These are phyloP conservation scores for Guillardia theta DNA, from an alignment of 78 protist species.

Conservation along the genomic window DNA sequence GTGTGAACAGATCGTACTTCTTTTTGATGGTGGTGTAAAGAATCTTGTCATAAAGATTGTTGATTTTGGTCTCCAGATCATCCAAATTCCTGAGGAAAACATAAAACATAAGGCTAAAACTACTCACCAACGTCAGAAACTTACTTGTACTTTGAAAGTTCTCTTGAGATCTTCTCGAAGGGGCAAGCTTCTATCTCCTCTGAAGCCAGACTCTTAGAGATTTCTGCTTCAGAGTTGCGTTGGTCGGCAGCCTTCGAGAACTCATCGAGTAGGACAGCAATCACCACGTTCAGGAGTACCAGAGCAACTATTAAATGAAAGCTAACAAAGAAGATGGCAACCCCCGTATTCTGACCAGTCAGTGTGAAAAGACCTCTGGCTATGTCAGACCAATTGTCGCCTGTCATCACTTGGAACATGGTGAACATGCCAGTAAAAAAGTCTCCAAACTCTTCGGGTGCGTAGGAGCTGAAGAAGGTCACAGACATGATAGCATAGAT, in stretches of 20 bases:
- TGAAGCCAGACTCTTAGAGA: neutral
- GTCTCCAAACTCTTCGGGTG: neutral
- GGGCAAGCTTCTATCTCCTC: neutral
- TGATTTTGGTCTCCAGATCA: neutral
- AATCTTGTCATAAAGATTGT: neutral
- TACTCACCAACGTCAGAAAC: too few species aligned
- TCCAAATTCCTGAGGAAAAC: neutral
- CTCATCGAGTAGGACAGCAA: constrained; percentile 19
- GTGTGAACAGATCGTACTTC: neutral
- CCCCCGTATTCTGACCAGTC: neutral
- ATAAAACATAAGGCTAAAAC: too few species aligned
- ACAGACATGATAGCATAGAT: constrained; percentile 6
- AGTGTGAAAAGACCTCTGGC: neutral
- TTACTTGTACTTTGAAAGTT: neutral
- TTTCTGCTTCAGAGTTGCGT: neutral
- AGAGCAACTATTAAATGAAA: neutral
- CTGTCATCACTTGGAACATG: neutral
- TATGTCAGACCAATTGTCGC: neutral
- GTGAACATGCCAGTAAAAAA: constrained; percentile 12
- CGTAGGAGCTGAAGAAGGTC: neutral
- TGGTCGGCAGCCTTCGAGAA: neutral
- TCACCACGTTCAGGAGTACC: neutral
- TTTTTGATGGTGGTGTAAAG: neutral
- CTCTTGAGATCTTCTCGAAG: neutral
- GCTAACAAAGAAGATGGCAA: constrained; percentile 9